phyloP scores from a whole-genome alignment of 108 stramenopile genomes.

The Nitzschia putrida region DNA sequence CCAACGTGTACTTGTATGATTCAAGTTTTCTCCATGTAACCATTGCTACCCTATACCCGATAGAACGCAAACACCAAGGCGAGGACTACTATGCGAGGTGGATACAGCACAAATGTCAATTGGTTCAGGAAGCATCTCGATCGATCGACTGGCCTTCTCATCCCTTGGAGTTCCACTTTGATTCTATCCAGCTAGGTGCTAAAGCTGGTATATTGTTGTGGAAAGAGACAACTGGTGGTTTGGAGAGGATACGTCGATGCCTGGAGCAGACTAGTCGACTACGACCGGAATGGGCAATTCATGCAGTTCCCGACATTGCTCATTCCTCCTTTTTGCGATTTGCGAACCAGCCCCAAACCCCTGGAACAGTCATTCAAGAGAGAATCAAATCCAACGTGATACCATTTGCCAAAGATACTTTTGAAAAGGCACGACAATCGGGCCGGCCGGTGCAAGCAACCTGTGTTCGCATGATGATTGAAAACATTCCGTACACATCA shows the following conservation, averaged over 20 bases:
- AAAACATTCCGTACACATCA: background rate
- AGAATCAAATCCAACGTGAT: conserved; percentile 28
- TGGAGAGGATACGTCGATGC: conserved; percentile 38
- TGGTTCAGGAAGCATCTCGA: conserved; percentile 31
- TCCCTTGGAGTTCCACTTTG: conserved; percentile 34
- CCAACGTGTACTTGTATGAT: conserved; percentile 46
- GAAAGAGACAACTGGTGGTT: conserved; percentile 45
- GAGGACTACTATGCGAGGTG: background rate
- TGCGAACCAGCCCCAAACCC: conserved; percentile 26
- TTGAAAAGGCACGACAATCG: conserved; percentile 7
- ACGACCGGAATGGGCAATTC: conserved; percentile 8
- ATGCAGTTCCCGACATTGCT: conserved; percentile 45
- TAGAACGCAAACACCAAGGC: background rate
- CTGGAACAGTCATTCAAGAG: conserved; percentile 37
- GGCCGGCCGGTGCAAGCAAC: background rate
- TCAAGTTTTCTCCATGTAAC: conserved; percentile 42
- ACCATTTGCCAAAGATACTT: conserved; percentile 8
- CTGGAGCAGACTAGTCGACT: conserved; percentile 7
- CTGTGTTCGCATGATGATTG: background rate
- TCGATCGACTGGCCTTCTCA: conserved; percentile 40
- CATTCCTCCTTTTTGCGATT: conserved; percentile 58
- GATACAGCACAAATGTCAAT: background rate
- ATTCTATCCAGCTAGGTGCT: conserved; percentile 46
- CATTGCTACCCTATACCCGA: conserved; percentile 40
- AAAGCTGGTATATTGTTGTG: conserved; percentile 56